Percentiles rank a stretch among this genome's conserved stretches.
phyloP scores from a whole-genome alignment of 2,329 filamentous ascomycete genomes.

The Hymenoscyphus occultus region DNA sequence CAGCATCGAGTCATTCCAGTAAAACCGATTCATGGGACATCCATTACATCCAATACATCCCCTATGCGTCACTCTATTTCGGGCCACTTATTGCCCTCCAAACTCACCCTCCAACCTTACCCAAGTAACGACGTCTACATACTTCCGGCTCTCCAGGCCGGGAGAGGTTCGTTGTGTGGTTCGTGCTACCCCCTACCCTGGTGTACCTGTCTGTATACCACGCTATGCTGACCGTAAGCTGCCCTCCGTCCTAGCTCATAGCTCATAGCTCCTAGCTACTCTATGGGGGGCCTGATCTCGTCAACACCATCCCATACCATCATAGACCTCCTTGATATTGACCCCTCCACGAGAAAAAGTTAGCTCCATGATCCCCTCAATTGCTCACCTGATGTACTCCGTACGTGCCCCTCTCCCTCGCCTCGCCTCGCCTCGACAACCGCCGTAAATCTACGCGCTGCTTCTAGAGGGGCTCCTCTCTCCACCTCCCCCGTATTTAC shows the following conservation, averaged over 20 bases:
- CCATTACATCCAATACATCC: too few relatives aligned
- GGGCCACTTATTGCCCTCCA: too few relatives aligned
- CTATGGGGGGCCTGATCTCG: background rate
- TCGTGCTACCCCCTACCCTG: background rate
- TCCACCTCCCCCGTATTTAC: slow-evolving; percentile 4
- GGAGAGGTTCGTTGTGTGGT: background rate
- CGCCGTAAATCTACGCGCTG: background rate
- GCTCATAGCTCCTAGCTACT: too few relatives aligned
- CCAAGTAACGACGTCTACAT: background rate
- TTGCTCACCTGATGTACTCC: background rate
- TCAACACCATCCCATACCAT: background rate
- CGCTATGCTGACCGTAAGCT: slow-evolving; percentile 1
- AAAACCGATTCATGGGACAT: background rate
- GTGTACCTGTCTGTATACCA: too few relatives aligned
- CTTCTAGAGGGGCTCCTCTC: background rate
- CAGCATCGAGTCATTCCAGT: background rate
- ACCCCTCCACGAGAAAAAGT: background rate
- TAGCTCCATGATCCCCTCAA: background rate
- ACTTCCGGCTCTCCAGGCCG: background rate
- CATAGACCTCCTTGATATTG: background rate
- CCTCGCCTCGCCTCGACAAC: background rate
- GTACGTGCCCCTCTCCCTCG: background rate
- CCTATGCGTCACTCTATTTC: too few relatives aligned
- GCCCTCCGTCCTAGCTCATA: background rate
- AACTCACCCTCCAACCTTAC: too few relatives aligned